Evolutionary conservation across 352 stramenopile species (phyloP).

Genomic region (Globisporangium canariense): DNA sequence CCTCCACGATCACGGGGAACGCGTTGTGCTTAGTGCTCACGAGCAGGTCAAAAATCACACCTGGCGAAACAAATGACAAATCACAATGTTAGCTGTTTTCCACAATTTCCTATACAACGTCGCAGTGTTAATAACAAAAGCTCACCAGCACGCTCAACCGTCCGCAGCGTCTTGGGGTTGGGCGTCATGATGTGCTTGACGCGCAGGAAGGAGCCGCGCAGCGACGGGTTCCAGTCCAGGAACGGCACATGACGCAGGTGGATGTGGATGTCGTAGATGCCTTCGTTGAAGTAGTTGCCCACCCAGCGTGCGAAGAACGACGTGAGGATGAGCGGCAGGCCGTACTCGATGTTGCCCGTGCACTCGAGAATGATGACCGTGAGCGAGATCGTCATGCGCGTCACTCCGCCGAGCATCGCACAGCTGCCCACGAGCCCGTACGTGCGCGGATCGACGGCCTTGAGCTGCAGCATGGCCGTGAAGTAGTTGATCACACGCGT

Average conservation of each 20-base stretch:
- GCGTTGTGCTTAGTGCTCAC: conserved; percentile 82
- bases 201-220: conserved; percentile 61
- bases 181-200: conserved; percentile 95
- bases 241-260: conserved; percentile 87
- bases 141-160: conserved; percentile 72
- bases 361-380: conserved; percentile 98
- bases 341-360: conserved; percentile 97
- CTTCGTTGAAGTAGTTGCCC: conserved; percentile 98
- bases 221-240: conserved; percentile 71
- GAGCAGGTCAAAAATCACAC: conserved; percentile 93
- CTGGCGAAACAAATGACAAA: not conserved
- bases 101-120: not conserved
- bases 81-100: not conserved
- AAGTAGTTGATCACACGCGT: conserved; percentile 85
- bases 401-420: conserved; percentile 95
- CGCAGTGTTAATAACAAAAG: not conserved
- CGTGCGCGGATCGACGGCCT: conserved; percentile 82
- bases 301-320: conserved; percentile 96
- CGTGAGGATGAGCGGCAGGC: conserved; percentile 97
- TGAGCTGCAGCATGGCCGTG: conserved; percentile 46
- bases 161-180: conserved; percentile 92
- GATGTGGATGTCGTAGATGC: conserved; percentile 99
- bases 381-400: conserved; percentile 98
- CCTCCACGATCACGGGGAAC: conserved; percentile 85
- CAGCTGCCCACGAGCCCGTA: conserved; percentile 97